Percentiles rank a stretch among this genome's conserved stretches.
phyloP scores from a whole-genome alignment of 2,329 filamentous ascomycete species.

The Paracamarosporium sp. region DNA sequence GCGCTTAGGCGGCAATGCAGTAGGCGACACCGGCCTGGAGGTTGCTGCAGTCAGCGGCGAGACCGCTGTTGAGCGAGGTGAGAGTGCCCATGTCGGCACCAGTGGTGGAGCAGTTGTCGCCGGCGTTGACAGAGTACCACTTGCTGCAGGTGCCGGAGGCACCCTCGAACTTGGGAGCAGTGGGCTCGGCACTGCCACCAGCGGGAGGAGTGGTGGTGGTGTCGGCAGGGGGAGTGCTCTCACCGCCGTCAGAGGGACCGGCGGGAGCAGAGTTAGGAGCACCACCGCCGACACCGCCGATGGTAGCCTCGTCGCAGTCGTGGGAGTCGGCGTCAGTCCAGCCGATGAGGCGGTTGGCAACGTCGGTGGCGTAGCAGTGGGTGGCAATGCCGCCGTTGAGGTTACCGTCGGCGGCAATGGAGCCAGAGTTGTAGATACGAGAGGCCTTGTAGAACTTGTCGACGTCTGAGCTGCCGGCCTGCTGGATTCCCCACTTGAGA shows the following conservation, averaged over 20 bases:
- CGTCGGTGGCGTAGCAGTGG: constrained; percentile 59
- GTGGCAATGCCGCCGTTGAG: constrained; percentile 52
- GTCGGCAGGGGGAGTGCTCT: background rate
- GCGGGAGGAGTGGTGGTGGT: constrained; percentile 7
- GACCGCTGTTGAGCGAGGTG: constrained; percentile 33
- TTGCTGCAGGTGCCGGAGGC: constrained; percentile 31
- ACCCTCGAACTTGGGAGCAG: constrained; percentile 16
- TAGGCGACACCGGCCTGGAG: constrained; percentile 46
- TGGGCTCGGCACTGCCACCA: constrained; percentile 4
- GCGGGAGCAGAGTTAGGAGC: constrained; percentile 10
- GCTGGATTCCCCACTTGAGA: constrained; percentile 39
- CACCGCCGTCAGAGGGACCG: constrained; percentile 2
- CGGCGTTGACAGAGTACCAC: constrained; percentile 39
- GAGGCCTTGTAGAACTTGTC: constrained; percentile 55
- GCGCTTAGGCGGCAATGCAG: constrained; percentile 33
- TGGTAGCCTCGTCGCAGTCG: constrained; percentile 24
- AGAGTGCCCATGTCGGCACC: constrained; percentile 37
- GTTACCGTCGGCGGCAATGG: constrained; percentile 42
- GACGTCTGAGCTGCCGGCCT: constrained; percentile 37
- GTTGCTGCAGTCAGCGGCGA: constrained; percentile 43
- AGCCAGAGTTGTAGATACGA: constrained; percentile 60
- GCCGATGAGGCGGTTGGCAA: constrained; percentile 57
- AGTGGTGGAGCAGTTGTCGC: constrained; percentile 42
- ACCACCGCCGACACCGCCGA: constrained; percentile 17
- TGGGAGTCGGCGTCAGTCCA: constrained; percentile 39